These are phyloP conservation scores for Basidiobolus meristosporus DNA, from an alignment of 371 early-diverging fungal species.

Conservation along the genomic window DNA sequence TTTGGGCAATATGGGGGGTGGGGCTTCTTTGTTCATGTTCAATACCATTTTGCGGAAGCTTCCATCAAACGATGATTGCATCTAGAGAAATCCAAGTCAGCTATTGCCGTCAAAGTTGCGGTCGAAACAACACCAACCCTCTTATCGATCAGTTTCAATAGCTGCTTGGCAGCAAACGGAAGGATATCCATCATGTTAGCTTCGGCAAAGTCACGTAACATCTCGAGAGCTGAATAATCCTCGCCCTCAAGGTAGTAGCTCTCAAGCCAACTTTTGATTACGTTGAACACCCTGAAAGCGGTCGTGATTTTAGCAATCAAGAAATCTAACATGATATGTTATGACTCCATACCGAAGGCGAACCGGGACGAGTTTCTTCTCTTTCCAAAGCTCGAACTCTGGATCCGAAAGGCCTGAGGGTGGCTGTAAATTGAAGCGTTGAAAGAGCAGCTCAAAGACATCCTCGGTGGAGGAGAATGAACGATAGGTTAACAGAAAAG, in stretches of 20 bases:
- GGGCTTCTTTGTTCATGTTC: conserved; percentile 31
- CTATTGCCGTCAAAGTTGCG: too few relatives aligned
- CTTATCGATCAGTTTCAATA: conserved; percentile 45
- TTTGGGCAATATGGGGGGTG: conserved; percentile 45
- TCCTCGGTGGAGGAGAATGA: conserved; percentile 61
- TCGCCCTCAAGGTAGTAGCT: conserved; percentile 62
- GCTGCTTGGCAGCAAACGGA: conserved; percentile 1
- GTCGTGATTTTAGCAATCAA: too few relatives aligned
- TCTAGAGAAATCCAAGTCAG: too few relatives aligned
- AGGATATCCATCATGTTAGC: too few relatives aligned
- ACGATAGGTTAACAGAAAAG: conserved; percentile 80
- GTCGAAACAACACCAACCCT: conserved; percentile 14
- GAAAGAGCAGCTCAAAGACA: conserved; percentile 45
- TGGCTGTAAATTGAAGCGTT: conserved; percentile 47
- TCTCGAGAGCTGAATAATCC: conserved; percentile 12
- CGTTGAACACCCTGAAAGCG: conserved; percentile 53
- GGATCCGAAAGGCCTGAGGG: conserved; percentile 41
- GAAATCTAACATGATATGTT: too few relatives aligned
- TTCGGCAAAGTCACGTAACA: too few relatives aligned
- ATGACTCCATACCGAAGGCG: conserved; percentile 61
- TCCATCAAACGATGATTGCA: conserved; percentile 15
- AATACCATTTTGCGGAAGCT: conserved; percentile 33
- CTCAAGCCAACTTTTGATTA: conserved; percentile 85
- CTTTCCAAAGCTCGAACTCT: conserved; percentile 60
- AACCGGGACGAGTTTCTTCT: conserved; percentile 69